These are phyloP conservation scores for Magnaporthiopsis poae DNA, from an alignment of 2,329 filamentous ascomycete species.

Conservation along the genomic window DNA sequence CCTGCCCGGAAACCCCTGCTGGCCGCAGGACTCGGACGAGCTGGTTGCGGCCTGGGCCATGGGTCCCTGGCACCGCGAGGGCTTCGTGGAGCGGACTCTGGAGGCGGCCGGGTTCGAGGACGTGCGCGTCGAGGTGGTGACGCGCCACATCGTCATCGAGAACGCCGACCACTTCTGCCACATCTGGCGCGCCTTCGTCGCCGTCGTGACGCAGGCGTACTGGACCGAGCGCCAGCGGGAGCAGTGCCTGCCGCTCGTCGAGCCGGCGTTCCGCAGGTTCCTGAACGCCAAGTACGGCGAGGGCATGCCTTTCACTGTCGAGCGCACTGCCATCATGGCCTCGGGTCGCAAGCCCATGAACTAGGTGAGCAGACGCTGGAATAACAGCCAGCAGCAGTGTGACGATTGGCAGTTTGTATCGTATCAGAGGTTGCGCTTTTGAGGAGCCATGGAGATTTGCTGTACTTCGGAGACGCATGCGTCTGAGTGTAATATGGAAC, in stretches of 20 bases:
- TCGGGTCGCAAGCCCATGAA: background rate
- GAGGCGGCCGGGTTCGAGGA: constrained; percentile 2
- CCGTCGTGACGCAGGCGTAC: constrained; percentile 1
- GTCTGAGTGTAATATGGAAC: too few relatives aligned
- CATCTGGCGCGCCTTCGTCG: background rate
- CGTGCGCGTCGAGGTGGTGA: background rate
- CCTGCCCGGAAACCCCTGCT: background rate
- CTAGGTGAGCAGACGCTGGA: background rate
- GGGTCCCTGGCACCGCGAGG: constrained; percentile 1
- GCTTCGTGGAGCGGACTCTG: background rate
- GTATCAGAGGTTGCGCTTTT: too few relatives aligned
- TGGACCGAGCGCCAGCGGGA: background rate
- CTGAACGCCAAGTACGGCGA: background rate
- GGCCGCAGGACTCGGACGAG: constrained; percentile 3
- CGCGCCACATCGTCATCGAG: background rate
- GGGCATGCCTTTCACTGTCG: background rate
- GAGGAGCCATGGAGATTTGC: too few relatives aligned
- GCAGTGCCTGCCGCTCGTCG: background rate
- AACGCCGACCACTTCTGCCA: background rate
- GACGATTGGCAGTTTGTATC: too few relatives aligned
- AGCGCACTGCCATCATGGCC: constrained; percentile 1
- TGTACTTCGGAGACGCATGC: too few relatives aligned
- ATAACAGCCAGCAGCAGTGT: too few relatives aligned
- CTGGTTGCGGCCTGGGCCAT: background rate
- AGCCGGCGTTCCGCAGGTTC: background rate